Conservation (phyloP, 1,284 basidiomycete species). For the Puccinia hordei region DNA sequence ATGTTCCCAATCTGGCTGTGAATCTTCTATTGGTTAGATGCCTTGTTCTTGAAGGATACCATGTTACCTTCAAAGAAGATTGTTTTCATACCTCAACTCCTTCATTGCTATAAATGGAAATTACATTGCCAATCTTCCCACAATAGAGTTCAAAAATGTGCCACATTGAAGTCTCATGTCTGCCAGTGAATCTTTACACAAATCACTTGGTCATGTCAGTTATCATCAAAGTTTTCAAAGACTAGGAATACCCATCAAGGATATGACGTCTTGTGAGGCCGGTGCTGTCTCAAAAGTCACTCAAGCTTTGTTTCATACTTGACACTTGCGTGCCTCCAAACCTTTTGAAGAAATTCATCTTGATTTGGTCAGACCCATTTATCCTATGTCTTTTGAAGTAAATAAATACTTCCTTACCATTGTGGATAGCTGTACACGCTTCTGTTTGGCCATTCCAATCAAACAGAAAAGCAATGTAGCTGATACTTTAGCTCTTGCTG, state of each 20-base stretch:
- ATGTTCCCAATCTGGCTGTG: no score
- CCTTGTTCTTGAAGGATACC: no score
- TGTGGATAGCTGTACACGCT: conserved; percentile 2
- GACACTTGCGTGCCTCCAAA: background rate
- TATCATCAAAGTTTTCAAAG: background rate
- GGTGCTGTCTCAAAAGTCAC: conserved; percentile 1
- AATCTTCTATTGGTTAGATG: no score
- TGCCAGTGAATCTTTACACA: background rate
- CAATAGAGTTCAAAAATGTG: no score
- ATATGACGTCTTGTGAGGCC: background rate
- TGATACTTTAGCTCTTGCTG: background rate
- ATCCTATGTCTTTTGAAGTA: background rate
- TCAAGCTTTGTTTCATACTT: background rate
- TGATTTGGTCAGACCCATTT: background rate
- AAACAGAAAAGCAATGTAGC: background rate
- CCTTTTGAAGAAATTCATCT: background rate
- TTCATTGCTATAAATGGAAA: no score
- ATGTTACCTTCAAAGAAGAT: no score
- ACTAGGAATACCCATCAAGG: background rate
- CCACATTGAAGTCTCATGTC: no score
- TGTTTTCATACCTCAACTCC: no score
- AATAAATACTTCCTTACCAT: background rate
- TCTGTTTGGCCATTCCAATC: background rate
- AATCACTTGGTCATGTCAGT: conserved; percentile 17
- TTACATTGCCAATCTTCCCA: no score